Evolutionary conservation across 2,329 filamentous ascomycete genomes (phyloP), one percentile per base, ranked within the genome.

Genomic region (Hypoxylon sp.): DNA sequence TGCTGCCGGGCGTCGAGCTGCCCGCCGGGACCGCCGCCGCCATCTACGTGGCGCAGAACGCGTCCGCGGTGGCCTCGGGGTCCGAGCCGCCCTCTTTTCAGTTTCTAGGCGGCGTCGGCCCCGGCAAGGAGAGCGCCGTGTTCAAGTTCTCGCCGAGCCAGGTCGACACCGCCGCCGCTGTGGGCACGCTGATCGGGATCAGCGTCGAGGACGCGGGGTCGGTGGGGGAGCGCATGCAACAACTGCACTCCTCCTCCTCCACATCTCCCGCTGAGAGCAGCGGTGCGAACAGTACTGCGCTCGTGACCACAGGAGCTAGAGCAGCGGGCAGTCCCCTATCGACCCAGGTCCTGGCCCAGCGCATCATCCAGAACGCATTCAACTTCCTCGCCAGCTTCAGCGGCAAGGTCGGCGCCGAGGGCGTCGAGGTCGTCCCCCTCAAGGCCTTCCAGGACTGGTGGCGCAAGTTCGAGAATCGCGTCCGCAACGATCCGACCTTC

Each of bases 401-500:
- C 52, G 83, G 84, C 26, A 80, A 81, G 48, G 77, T 78, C 2
- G 79, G 78, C 2, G 74, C 76, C 17, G 80, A 77, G 2, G 88
- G 88, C 0, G 82, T 88, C 34, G 93, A 97, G 69, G 88, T 95
- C 8, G 90, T 99, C 16, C 92, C 94, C n/a, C 73, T 99, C 59
- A 94, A 90, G 73, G 90, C 89, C 4, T 99, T 99, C 70, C 88
- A 95, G 73, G 91, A 96, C 51, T 99, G 95, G 94, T 99, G 95
- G 94, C 82, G 79, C 54, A 97, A 97, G 73, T 99, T 99, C 74
- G 93, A 99, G 76, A 83, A 84, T 55, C 87, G 86, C 67, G 82
- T 99, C 27, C 87, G 92, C 63, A 80, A 83, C 59, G 94, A 99
- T 74, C 93, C 94, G 0, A 83, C 84, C 5, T 99, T 99, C 69